Conservation (phyloP, 768 basidiomycete genomes). For the Xerocomellus intermedius region DNA sequence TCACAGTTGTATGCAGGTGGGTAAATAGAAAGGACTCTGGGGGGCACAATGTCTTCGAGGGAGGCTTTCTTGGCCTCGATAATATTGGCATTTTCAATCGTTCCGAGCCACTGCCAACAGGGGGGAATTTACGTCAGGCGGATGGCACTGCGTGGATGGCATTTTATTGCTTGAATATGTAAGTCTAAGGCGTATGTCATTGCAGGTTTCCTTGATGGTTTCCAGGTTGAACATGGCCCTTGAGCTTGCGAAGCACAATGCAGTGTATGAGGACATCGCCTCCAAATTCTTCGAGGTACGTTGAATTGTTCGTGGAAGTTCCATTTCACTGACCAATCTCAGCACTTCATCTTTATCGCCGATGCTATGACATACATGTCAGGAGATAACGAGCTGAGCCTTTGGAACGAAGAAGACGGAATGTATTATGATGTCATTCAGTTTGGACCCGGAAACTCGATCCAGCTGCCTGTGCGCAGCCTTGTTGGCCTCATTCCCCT, state of each 20-base stretch:
- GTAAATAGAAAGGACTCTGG: conserved; percentile 96
- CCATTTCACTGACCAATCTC: conserved; percentile 17
- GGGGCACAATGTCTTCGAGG: conserved; percentile 96
- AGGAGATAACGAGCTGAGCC: conserved; percentile 72
- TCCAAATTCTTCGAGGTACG: conserved; percentile 92
- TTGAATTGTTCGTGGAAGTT: not conserved
- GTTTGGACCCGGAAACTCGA: conserved; percentile 75
- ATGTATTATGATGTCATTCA: conserved; percentile 99
- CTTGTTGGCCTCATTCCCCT: conserved; percentile 98
- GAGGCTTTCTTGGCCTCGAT: conserved; percentile 96
- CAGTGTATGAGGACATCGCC: conserved; percentile 98
- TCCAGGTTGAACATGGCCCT: conserved; percentile 92
- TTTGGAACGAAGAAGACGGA: conserved; percentile 97
- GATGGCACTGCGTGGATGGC: conserved; percentile 99
- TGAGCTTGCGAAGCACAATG: conserved; percentile 96
- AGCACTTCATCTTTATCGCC: conserved; percentile 98
- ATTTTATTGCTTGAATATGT: conserved; percentile 98
- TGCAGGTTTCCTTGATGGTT: conserved; percentile 1
- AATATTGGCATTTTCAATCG: conserved; percentile 99
- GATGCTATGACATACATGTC: conserved; percentile 96
- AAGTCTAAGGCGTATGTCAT: conserved; percentile 20
- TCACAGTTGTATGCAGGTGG: conserved; percentile 58
- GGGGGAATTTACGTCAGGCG: conserved; percentile 90
- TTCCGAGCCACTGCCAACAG: conserved; percentile 94
- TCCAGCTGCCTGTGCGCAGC: conserved; percentile 91